A percentile compares a stretch with the other conserved stretches of the same genome.
These are phyloP conservation scores for Zymoseptoria passerinii DNA, from an alignment of 2,329 filamentous ascomycete genomes.

Conservation along the genomic window DNA sequence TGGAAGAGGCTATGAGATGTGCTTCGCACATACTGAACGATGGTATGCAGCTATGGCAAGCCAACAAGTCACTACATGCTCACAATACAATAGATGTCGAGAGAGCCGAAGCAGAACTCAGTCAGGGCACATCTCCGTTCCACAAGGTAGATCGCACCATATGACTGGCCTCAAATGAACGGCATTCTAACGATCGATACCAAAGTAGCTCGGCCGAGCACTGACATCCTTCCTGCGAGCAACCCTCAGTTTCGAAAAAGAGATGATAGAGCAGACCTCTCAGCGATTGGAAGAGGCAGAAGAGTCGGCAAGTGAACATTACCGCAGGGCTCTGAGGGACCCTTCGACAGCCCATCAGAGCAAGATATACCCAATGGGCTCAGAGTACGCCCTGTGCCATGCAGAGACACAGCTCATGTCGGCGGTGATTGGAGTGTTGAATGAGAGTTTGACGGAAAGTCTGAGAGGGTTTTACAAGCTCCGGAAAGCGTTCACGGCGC, in stretches of 20 bases:
- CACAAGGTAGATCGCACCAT: constrained; percentile 50
- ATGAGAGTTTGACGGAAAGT: constrained; percentile 85
- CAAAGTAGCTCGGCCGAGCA: constrained; percentile 60
- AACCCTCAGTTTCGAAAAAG: constrained; percentile 83
- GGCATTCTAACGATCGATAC: constrained; percentile 3
- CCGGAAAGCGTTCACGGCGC: constrained; percentile 74
- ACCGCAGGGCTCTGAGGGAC: constrained; percentile 61
- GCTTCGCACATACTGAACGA: constrained; percentile 32
- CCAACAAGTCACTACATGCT: constrained; percentile 2
- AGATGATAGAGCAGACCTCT: constrained; percentile 77
- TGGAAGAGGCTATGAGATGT: constrained; percentile 37
- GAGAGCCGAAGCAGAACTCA: constrained; percentile 65
- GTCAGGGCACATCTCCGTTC: constrained; percentile 70
- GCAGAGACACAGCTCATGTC: constrained; percentile 83
- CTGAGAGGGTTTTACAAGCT: constrained; percentile 90
- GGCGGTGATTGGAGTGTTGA: constrained; percentile 79
- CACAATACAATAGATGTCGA: constrained; percentile 56
- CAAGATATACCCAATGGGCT: constrained; percentile 69
- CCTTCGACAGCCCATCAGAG: constrained; percentile 44
- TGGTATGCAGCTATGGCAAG: constrained; percentile 26
- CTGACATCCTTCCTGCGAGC: constrained; percentile 79
- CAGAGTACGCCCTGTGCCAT: constrained; percentile 76
- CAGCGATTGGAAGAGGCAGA: constrained; percentile 67
- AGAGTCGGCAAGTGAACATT: constrained; percentile 64
- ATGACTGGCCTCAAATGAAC: background rate